Evolutionary conservation across 495 filamentous ascomycete species (phyloP).

Genomic region (Annulohypoxylon nitens): DNA sequence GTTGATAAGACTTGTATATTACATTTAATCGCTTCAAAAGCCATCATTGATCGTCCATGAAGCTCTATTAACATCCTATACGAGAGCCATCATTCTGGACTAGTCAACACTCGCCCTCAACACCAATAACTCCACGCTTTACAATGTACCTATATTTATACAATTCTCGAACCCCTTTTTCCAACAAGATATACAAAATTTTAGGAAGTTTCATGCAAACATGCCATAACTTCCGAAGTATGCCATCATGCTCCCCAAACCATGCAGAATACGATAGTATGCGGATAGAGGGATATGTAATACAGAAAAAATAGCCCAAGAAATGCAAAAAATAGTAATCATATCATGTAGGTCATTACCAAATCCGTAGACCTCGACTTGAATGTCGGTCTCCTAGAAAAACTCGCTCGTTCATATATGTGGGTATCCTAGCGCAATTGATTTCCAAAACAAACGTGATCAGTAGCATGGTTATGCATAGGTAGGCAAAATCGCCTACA

Average conservation of each 20-base stretch:
- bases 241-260: constrained; percentile 9
- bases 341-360: constrained; percentile 27
- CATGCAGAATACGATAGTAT: constrained; percentile 14
- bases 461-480: not conserved
- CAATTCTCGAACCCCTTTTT: not conserved
- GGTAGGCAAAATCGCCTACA: constrained; percentile 27
- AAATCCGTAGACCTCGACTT: constrained; percentile 18
- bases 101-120: not conserved
- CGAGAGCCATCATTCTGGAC: no score
- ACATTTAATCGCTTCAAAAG: not conserved
- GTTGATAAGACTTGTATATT: no score
- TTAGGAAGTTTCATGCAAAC: not conserved
- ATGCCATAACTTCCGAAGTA: constrained; percentile 1
- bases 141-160: constrained; percentile 9
- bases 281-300: constrained; percentile 9
- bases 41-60: not conserved
- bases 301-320: constrained; percentile 5
- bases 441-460: not conserved
- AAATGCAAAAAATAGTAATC: constrained; percentile 1
- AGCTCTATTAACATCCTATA: not conserved
- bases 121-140: constrained; percentile 35
- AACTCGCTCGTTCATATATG: constrained; percentile 21
- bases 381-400: constrained; percentile 26
- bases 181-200: constrained; percentile 7
- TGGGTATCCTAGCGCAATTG: constrained; percentile 36